A percentile compares a stretch with the other conserved stretches of the same genome.
Evolutionary conservation across 306 rosid genomes (phyloP).

Genomic region (Malus fusca): DNA sequence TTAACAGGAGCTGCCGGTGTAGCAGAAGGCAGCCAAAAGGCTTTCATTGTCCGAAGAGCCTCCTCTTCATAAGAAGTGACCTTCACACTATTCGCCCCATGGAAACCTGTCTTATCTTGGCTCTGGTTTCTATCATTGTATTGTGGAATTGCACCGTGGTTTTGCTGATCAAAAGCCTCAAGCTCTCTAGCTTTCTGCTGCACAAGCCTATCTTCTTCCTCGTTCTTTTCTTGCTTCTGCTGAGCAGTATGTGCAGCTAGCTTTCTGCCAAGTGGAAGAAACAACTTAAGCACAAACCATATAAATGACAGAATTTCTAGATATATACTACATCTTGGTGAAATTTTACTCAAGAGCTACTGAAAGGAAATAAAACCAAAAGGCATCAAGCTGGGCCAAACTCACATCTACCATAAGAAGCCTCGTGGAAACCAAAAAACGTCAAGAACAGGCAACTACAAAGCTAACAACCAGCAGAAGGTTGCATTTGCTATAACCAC

Average conservation of each 20-base stretch:
- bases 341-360: neutral
- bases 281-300: slow-evolving; percentile 6
- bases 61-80: slow-evolving; percentile 97
- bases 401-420: neutral
- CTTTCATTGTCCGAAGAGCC: slow-evolving; percentile 97
- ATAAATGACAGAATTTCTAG: neutral
- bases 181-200: slow-evolving; percentile 85
- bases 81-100: slow-evolving; percentile 97
- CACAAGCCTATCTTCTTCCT: slow-evolving; percentile 66
- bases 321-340: neutral
- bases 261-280: slow-evolving; percentile 41
- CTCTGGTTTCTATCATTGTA: slow-evolving; percentile 63
- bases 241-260: slow-evolving; percentile 75
- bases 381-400: neutral
- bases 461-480: neutral
- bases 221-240: slow-evolving; percentile 82
- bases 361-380: neutral
- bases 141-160: slow-evolving; percentile 92
- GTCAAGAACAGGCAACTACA: neutral
- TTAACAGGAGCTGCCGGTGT: slow-evolving; percentile 82
- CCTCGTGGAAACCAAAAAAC: neutral
- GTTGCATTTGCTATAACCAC: neutral
- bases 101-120: slow-evolving; percentile 78
- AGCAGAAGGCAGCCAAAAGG: slow-evolving; percentile 98
- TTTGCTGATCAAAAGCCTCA: slow-evolving; percentile 96